Evolutionary conservation across 345 rosid genomes (phyloP), one percentile per base, ranked within the genome.

Genomic region (Schrenkiella parvula): DNA sequence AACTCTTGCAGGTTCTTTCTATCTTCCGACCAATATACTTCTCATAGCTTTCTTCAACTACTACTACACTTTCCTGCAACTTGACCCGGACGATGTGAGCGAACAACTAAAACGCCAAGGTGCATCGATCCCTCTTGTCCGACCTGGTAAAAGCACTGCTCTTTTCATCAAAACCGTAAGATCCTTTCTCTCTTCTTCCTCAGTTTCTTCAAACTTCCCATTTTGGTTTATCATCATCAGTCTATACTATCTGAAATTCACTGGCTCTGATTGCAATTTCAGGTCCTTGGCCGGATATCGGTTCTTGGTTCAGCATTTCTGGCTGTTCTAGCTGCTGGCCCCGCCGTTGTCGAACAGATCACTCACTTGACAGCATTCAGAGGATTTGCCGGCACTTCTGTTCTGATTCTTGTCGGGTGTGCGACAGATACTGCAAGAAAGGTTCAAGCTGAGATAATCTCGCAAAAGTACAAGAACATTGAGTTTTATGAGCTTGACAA

Each of bases 61-160:
- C 81, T 95, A 89, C 83, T 91, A 95, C 81, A 89, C 99, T 47
- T 95, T 95, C 83, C 86, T 95, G 35, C 99, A 95, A 84, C 80
- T 91, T 84, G 99, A 88, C 76, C 99, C 96, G 35, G 97, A 95
- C 68, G 96, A 95, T 79, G 93, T 95, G 56, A 95, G 99, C n/a
- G 97, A 95, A 75, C 99, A 95, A 70, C 61, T 95, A 79, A 95
- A 95, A 78, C 88, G 97, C 28, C 99, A 95, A 83, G 96, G 99
- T 64, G 99, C 93, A 5, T 95, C 96, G 1, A 91, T 95, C 69
- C 99, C 97, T 28, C 83, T 88, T 28, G 99, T 95, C 74, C 86
- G 93, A 18, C 97, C 93, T 10, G 97, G 99, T 43, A 91, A 91
- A 95, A 91, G 87, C 71, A 95, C 99, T 21, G 93, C 95, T 7